Evolutionary conservation across 495 filamentous ascomycete species (phyloP), one percentile per base, ranked within the genome.

Genomic region (Podospora pseudocomata): DNA sequence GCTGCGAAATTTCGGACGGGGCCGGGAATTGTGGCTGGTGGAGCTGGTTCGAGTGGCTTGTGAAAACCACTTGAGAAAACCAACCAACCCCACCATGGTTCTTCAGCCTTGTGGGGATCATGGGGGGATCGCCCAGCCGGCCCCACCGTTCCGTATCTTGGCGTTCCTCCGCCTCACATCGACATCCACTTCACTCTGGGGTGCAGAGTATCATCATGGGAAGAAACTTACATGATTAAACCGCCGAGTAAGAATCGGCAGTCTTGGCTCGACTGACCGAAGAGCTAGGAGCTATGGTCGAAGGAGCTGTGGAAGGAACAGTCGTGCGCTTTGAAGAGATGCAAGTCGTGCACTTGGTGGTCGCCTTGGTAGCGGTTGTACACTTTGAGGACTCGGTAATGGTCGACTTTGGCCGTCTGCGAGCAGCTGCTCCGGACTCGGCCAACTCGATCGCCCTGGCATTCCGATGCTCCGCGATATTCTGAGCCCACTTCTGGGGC

Each of bases 71-170:
- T 4, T 26, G 23, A 26, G 15, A 26, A 26, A 28, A 18, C 5
- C 3, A 0, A 13, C 59, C 59, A 26, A 18, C 16, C 30, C 30
- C 59, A 28, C 23, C 30, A 30, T 19, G 13, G n/a, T 63, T 63
- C 61, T 63, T 63, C 61, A 63, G 61, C 61, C 61, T 63, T 63
- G 61, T 63, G 61, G 61, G 32, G 61, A 32, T 49, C 2, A 13
- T 49, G 39, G 13, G 39, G 39, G 39, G 2, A 11, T 11, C 6
- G 6, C 39, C 39, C 2, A 11, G 2, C 1, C 9, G 15, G 39
- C 39, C 39, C 39, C 39, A 49, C 39, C 39, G 15, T 49, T 49
- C 39, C 39, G 39, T 49, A 49, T 49, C 39, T 49, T 49, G 39
- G 39, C 39, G 39, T 49, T 16, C 39, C 39, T 49, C 30, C 30